Percentiles rank a stretch among this genome's conserved stretches.
Conservation (phyloP, 257 asterid species). For the Nicotiana noctiflora region DNA sequence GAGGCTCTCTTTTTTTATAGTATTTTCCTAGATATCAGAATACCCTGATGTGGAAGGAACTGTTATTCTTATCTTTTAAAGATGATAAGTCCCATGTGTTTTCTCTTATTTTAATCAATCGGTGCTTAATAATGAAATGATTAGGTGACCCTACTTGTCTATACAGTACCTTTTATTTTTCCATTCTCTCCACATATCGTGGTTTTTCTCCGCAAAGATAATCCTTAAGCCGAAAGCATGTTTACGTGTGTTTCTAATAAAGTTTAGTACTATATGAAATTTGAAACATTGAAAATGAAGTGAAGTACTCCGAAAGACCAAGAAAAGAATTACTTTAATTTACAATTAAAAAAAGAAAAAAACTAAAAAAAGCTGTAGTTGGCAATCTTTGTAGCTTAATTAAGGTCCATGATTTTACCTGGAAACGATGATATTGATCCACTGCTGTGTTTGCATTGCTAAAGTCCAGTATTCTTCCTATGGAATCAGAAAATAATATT, state of each 20-base stretch:
- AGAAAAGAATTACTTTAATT: neutral
- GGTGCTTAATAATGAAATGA: neutral
- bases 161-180: neutral
- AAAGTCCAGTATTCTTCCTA: slow-evolving; percentile 73
- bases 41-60: slow-evolving; percentile 12
- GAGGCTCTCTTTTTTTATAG: neutral
- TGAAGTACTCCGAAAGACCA: neutral
- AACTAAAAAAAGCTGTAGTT: neutral
- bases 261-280: neutral
- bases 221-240: neutral
- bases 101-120: neutral
- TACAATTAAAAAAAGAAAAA: neutral
- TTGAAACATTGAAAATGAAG: neutral
- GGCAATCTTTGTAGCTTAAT: neutral
- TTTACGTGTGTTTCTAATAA: neutral
- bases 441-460: slow-evolving; percentile 79
- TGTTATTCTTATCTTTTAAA: slow-evolving; percentile 14
- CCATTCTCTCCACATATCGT: neutral
- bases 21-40: neutral
- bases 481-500: neutral
- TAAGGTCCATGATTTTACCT: slow-evolving; percentile 25
- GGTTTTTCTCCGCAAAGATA: no score
- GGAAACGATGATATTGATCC: slow-evolving; percentile 83
- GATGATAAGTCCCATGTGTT: neutral
- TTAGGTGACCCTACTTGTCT: neutral